Conservation (phyloP, 2,329 filamentous ascomycete species). For the Calonectria montana region DNA sequence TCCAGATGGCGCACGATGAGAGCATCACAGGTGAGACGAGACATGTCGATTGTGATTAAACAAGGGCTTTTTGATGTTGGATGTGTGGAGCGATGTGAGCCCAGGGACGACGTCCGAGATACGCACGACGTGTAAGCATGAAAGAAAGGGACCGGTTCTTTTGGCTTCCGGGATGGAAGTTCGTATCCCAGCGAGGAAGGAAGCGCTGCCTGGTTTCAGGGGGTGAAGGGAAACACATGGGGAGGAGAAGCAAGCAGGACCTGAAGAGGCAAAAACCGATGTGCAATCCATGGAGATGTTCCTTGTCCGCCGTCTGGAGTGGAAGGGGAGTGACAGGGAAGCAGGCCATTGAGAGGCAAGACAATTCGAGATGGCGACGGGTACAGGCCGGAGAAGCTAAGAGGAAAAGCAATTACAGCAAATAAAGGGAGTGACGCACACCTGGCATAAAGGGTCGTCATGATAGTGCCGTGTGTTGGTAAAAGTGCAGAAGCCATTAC, state of each 20-base stretch:
- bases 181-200: slow-evolving; percentile 3
- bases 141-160: not conserved
- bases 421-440: not conserved
- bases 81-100: slow-evolving; percentile 1
- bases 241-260: not conserved
- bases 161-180: not conserved
- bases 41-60: slow-evolving; percentile 13
- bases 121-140: not conserved
- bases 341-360: not conserved
- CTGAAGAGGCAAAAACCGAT: not conserved
- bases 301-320: not conserved
- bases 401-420: not conserved
- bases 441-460: not conserved
- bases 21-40: not conserved
- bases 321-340: slow-evolving; percentile 7
- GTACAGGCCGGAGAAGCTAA: not conserved
- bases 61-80: not conserved
- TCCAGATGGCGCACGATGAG: not conserved
- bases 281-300: not conserved
- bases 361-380: not conserved
- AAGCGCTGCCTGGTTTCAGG: not conserved
- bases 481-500: slow-evolving; percentile 19
- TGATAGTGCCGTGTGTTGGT: not conserved
- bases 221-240: not conserved
- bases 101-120: not conserved